phyloP scores from a whole-genome alignment of 164 flowering plant species.

The Malania oleifera region DNA sequence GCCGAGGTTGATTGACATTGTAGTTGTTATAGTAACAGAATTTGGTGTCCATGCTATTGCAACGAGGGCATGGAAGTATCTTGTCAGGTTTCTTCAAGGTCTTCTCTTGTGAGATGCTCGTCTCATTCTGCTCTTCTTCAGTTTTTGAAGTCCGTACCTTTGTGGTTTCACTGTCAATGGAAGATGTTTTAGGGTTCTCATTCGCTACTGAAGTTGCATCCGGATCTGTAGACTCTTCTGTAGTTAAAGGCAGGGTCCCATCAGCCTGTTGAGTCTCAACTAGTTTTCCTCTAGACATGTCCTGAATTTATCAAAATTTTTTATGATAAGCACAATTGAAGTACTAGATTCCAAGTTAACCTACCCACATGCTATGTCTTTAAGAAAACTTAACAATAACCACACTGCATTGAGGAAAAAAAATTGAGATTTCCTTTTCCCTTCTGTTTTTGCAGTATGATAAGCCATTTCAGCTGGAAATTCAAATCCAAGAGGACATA shows the following conservation, averaged over 20 bases:
- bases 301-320: conserved; percentile 16
- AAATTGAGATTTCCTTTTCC: too few species aligned
- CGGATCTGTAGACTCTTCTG: conserved; percentile 16
- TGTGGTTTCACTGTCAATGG: conserved; percentile 24
- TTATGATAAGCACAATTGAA: neutral
- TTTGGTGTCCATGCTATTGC: conserved; percentile 71
- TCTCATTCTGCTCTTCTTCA: conserved; percentile 33
- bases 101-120: conserved; percentile 33
- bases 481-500: too few species aligned
- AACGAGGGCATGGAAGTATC: conserved; percentile 62
- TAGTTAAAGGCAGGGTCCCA: conserved; percentile 2
- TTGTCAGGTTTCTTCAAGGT: conserved; percentile 52
- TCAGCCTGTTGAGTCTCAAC: conserved; percentile 12
- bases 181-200: conserved; percentile 28
- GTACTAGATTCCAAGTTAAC: neutral
- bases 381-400: neutral
- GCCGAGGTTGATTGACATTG: conserved; percentile 68
- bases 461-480: too few species aligned
- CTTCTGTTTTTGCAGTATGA: too few species aligned
- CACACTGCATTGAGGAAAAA: neutral
- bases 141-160: conserved; percentile 15
- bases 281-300: conserved; percentile 5
- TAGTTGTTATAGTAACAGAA: conserved; percentile 72
- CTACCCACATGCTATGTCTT: neutral
- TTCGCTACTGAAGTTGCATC: conserved; percentile 17